Evolutionary conservation across 768 basidiomycete species (phyloP), one percentile per base, ranked within the genome.

Genomic region (Albatrellus ellisii): DNA sequence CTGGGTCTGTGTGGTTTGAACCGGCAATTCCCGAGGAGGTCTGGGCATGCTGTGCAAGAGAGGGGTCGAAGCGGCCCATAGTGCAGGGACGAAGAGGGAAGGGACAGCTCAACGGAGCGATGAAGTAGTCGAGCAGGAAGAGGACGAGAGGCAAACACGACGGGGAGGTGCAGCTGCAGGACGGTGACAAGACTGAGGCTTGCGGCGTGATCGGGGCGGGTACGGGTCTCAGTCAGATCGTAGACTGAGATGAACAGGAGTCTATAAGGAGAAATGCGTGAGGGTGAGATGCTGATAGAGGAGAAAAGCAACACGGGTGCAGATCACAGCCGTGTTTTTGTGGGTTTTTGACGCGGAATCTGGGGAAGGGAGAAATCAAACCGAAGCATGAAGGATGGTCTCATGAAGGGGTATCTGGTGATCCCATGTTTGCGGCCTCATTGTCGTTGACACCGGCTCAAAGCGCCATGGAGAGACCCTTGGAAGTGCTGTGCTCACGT

Each of bases 401-500:
- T 41, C 46, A 36, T 25, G 48, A 47, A 49, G 46, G 45, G 48
- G 45, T 42, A 49, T 49, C 42, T 49, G 48, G 36, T 47, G 41
- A 49, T 49, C 48, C 34, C 46, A 34, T 43, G 48, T 47, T 47
- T 38, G 46, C 47, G 36, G 48, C 46, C 46, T 41, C 41, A 50
- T 39, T 26, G 45, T 46, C 47, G 46, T 48, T 49, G 48, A 50
- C 48, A 50, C 48, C 48, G 48, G 48, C 48, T 50, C 41, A 47
- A 25, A 39, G 46, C 39, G 47, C 45, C 40, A 44, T 46, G 43
- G 40, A 41, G 48, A 49, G 46, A 46, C 45, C 48, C 48, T 47
- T 47, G 45, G 43, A 49, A 47, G 46, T 41, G 48, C 48, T 49
- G 38, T 36, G 42, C 41, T 49, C 47, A 49, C 48, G 45, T 46